Conservation (phyloP, 1,284 basidiomycete genomes). For the Sanghuangporus baumii region DNA sequence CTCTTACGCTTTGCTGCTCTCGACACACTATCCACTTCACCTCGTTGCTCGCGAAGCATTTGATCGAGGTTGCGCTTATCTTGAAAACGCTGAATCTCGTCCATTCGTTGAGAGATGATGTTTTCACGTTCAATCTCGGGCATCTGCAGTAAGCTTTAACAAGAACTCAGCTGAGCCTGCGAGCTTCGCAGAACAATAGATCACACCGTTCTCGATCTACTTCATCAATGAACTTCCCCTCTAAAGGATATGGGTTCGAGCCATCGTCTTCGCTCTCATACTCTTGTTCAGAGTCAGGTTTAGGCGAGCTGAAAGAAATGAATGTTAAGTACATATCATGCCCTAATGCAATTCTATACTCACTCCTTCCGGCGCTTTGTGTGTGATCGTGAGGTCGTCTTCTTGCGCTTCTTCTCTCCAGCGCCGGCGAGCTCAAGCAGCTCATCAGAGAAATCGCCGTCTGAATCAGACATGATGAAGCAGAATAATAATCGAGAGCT, state of each 20-base stretch:
- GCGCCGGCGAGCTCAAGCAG: conserved; percentile 62
- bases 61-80: conserved; percentile 73
- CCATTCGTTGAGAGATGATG: conserved; percentile 73
- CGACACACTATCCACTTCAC: conserved; percentile 52
- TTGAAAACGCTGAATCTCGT: conserved; percentile 73
- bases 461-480: conserved; percentile 59
- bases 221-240: conserved; percentile 85
- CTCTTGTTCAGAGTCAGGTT: conserved; percentile 43
- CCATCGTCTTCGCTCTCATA: conserved; percentile 56
- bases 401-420: conserved; percentile 46
- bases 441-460: conserved; percentile 63
- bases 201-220: conserved; percentile 74
- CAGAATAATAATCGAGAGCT: background rate
- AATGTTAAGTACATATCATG: conserved; percentile 28
- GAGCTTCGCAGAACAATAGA: background rate
- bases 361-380: conserved; percentile 42
- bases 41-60: conserved; percentile 61
- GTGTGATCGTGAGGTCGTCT: conserved; percentile 26
- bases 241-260: conserved; percentile 80
- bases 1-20: conserved; percentile 68
- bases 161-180: conserved; percentile 4
- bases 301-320: conserved; percentile 21
- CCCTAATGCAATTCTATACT: conserved; percentile 32
- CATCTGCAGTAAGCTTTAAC: conserved; percentile 64
- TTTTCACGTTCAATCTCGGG: conserved; percentile 87